phyloP scores from a whole-genome alignment of 2,329 filamentous ascomycete species.

The Fonsecaea multimorphosa region DNA sequence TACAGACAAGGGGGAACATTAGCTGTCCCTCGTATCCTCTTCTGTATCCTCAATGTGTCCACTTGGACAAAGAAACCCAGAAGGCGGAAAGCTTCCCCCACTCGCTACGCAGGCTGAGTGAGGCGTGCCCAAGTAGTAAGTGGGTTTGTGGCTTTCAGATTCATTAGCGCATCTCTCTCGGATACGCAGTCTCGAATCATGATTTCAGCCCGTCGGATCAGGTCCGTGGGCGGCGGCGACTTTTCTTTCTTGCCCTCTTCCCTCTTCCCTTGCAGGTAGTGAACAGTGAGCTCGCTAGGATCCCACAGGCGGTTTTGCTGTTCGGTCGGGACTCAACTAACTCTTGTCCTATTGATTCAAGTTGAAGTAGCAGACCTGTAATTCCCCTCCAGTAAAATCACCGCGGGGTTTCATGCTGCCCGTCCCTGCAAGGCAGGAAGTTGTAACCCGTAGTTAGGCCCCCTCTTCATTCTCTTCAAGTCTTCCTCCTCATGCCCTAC shows the following conservation, averaged over 20 bases:
- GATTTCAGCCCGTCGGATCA: not conserved
- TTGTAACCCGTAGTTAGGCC: not conserved
- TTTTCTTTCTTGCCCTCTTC: not conserved
- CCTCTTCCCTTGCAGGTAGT: not conserved
- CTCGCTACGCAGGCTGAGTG: slow-evolving; percentile 7
- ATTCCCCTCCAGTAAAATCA: not conserved
- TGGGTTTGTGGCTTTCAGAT: not conserved
- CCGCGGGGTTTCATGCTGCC: not conserved
- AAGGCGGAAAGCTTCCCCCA: not conserved
- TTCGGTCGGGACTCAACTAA: not conserved
- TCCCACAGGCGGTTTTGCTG: not conserved
- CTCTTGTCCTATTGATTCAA: not conserved
- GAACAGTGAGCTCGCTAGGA: not conserved
- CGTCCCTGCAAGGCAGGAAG: not conserved
- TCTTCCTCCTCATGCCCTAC: not conserved
- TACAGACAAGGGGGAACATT: not conserved
- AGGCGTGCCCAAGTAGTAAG: not conserved
- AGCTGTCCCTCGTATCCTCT: no score
- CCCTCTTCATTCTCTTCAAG: not conserved
- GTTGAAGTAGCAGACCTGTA: not conserved
- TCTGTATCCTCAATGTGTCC: not conserved
- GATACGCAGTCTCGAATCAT: not conserved
- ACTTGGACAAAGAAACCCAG: not conserved
- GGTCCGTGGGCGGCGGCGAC: not conserved
- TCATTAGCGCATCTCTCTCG: slow-evolving; percentile 3